These are phyloP conservation scores for Ampelocalamus luodianensis DNA, from an alignment of 176 grass and related monocot species.

Conservation along the genomic window DNA sequence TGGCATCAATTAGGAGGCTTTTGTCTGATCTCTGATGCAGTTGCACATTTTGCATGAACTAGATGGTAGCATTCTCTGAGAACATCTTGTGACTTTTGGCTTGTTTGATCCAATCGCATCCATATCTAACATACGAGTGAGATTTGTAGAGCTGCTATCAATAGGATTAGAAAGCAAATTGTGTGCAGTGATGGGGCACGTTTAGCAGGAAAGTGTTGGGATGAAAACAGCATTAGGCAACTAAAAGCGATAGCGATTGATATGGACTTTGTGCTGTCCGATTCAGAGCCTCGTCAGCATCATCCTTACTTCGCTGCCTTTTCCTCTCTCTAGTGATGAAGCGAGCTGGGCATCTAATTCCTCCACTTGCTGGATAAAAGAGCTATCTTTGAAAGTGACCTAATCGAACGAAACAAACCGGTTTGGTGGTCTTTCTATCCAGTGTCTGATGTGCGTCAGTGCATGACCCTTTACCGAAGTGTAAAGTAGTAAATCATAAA, in stretches of 20 bases:
- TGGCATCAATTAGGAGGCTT: background rate
- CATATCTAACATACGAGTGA: background rate
- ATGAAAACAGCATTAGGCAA: background rate
- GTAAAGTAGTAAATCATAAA: background rate
- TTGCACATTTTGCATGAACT: too few species aligned
- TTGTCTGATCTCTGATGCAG: background rate
- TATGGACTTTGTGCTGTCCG: background rate
- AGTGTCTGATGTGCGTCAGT: background rate
- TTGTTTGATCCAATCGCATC: background rate
- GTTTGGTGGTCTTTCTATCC: too few species aligned
- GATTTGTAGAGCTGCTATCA: background rate
- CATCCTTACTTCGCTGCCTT: background rate
- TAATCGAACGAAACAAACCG: background rate
- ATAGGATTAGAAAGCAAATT: background rate
- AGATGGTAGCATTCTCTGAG: background rate
- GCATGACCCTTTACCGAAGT: background rate
- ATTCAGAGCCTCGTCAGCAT: slow-evolving; percentile 14
- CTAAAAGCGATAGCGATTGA: background rate
- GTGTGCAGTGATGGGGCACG: background rate
- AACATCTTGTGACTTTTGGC: background rate
- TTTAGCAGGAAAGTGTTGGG: background rate
- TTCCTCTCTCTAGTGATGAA: too few species aligned
- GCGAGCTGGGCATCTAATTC: background rate
- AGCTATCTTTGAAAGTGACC: background rate
- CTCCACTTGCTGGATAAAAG: background rate